These are phyloP conservation scores for Aspergillus ellipticus DNA, from an alignment of 495 filamentous ascomycete genomes.

Conservation along the genomic window DNA sequence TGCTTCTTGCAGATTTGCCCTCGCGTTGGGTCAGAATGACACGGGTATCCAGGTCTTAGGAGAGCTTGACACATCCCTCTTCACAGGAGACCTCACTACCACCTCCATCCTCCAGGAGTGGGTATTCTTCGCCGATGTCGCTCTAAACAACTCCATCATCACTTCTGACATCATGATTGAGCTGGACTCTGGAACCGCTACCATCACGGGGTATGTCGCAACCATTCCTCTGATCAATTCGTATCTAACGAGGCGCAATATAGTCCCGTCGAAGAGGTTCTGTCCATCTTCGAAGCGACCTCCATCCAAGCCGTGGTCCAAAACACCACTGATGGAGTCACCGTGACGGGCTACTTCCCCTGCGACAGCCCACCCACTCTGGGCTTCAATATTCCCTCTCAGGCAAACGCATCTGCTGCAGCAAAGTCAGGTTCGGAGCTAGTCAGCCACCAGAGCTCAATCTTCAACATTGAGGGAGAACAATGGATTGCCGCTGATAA, in stretches of 20 bases:
- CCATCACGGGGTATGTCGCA: constrained; percentile 10
- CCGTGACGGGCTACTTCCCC: constrained; percentile 11
- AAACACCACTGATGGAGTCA: neutral
- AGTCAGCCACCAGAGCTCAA: neutral
- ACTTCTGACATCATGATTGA: neutral
- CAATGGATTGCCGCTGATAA: constrained; percentile 9
- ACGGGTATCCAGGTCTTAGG: constrained; percentile 11
- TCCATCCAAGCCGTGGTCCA: neutral
- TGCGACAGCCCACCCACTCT: constrained; percentile 12
- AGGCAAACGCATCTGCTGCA: neutral
- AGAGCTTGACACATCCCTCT: constrained; percentile 8
- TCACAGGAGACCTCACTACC: constrained; percentile 11
- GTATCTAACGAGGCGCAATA: neutral
- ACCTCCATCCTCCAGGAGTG: constrained; percentile 8
- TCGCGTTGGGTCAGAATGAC: constrained; percentile 6
- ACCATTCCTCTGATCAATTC: neutral
- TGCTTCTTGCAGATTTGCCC: constrained; percentile 10
- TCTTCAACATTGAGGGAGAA: constrained; percentile 6
- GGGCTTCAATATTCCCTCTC: constrained; percentile 8
- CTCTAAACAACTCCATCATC: constrained; percentile 9
- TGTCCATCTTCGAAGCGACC: constrained; percentile 6
- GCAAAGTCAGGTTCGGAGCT: neutral
- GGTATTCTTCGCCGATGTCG: constrained; percentile 10
- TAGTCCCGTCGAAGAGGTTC: constrained; percentile 3
- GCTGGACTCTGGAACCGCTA: constrained; percentile 12